Percentiles rank a stretch among this genome's conserved stretches.
phyloP scores from a whole-genome alignment of 257 asterid genomes.

The Vinca minor region DNA sequence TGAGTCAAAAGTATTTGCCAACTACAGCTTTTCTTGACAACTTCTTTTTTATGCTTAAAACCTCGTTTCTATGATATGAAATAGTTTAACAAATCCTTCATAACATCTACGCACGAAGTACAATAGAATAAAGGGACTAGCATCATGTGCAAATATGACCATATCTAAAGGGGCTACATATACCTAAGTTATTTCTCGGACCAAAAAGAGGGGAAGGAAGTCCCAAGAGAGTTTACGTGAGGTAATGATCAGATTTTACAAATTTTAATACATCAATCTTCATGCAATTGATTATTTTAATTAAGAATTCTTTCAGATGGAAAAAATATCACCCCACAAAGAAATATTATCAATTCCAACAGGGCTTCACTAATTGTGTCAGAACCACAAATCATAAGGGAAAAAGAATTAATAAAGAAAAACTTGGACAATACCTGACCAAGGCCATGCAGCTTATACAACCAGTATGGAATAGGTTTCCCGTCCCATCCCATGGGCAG shows the following conservation, averaged over 20 bases:
- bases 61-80: too few species aligned
- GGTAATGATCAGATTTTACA: neutral
- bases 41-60: too few species aligned
- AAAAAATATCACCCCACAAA: neutral
- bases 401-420: too few species aligned
- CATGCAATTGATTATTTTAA: neutral
- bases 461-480: constrained; percentile 98
- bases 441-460: constrained; percentile 97
- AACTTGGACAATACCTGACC: constrained; percentile 71
- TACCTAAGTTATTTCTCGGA: neutral
- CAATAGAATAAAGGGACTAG: too few species aligned
- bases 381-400: too few species aligned
- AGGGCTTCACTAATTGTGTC: too few species aligned
- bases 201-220: neutral
- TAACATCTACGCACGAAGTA: too few species aligned
- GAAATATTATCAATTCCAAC: neutral
- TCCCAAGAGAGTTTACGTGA: neutral
- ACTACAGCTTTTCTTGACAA: too few species aligned
- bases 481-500: constrained; percentile 99
- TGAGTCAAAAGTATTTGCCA: too few species aligned
- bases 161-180: too few species aligned
- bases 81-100: too few species aligned
- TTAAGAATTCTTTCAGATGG: neutral
- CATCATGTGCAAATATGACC: too few species aligned
- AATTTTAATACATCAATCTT: neutral